These are phyloP conservation scores for Brassica napus DNA, from an alignment of 345 rosid species.

Conservation along the genomic window Da-Ae NC_063448.1:3341501-3342000, in stretches of 20 bases:
- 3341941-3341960: too few species aligned
- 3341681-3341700: constrained; percentile 5
- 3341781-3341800: constrained; percentile 20
- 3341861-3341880: too few species aligned
- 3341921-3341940: too few species aligned
- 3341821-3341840: constrained; percentile 34
- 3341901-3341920: too few species aligned
- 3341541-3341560: constrained; percentile 31
- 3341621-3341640: constrained; percentile 1
- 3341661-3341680: constrained; percentile 3
- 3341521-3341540: constrained; percentile 21
- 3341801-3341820: constrained; percentile 33
- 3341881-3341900: too few species aligned
- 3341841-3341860: constrained; percentile 17
- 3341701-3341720: constrained; percentile 15
- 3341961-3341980: too few species aligned
- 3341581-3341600: neutral
- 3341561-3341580: neutral
- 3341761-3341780: constrained; percentile 17
- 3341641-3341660: neutral
- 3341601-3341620: constrained; percentile 28
- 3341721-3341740: neutral
- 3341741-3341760: constrained; percentile 1
- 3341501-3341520: neutral
- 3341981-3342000: too few species aligned